phyloP scores from a whole-genome alignment of 192 early-diverging fungal genomes.

The Thoreauomyces humboldtii region DNA sequence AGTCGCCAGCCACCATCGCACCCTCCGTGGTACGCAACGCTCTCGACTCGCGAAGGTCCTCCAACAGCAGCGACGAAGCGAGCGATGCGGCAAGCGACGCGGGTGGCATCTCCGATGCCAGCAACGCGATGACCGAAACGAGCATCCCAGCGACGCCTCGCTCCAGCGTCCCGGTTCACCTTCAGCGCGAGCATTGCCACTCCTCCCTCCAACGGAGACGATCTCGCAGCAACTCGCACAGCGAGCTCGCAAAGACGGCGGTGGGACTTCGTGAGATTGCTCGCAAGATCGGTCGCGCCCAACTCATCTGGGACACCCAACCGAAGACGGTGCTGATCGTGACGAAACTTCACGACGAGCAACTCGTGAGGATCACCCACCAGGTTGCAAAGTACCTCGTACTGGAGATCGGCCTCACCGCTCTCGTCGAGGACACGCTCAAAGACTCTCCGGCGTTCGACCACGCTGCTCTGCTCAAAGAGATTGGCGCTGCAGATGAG shows the following conservation, averaged over 20 bases:
- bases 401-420: constrained; percentile 33
- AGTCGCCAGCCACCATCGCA: no score
- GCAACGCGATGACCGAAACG: no score
- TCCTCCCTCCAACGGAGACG: constrained; percentile 10
- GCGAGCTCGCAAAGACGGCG: constrained; percentile 44
- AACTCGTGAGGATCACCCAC: constrained; percentile 35
- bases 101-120: no score
- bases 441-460: constrained; percentile 29
- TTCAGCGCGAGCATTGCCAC: no score
- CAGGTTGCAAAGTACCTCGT: constrained; percentile 42
- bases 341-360: constrained; percentile 42
- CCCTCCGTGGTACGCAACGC: no score
- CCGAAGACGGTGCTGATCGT: constrained; percentile 48
- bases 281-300: constrained; percentile 50
- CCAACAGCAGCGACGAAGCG: no score
- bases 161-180: no score
- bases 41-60: no score
- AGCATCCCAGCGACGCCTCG: no score
- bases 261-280: constrained; percentile 52
- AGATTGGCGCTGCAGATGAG: constrained; percentile 6
- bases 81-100: no score
- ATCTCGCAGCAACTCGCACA: constrained; percentile 31
- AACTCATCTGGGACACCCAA: constrained; percentile 44
- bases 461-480: neutral
- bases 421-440: constrained; percentile 36